These are phyloP conservation scores for Boletus sensibilis DNA, from an alignment of 768 basidiomycete species.

Conservation along the genomic window DNA sequence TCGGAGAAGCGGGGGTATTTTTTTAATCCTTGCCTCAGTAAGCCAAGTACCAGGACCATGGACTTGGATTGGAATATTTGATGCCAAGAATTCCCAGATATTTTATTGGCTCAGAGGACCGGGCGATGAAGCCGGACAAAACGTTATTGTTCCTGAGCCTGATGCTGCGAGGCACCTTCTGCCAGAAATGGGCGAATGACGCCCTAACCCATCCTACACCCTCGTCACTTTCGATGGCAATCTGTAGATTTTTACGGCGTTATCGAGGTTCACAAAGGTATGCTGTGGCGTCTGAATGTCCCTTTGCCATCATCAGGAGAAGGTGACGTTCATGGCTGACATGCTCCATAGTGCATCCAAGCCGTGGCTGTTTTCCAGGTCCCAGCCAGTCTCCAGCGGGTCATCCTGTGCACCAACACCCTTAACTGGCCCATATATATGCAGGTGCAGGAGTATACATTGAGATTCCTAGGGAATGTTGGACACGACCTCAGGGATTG, in stretches of 20 bases:
- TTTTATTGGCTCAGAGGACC: background rate
- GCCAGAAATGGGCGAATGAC: too few species aligned
- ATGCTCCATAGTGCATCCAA: background rate
- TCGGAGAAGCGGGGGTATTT: too few species aligned
- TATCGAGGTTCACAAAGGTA: background rate
- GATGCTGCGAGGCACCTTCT: background rate
- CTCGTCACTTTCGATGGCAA: background rate
- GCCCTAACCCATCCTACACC: too few species aligned
- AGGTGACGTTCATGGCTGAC: too few species aligned
- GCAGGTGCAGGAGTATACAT: background rate
- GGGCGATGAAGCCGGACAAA: background rate
- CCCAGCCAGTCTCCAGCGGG: slow-evolving; percentile 48
- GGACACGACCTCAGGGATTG: background rate
- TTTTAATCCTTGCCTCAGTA: too few species aligned
- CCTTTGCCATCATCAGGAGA: too few species aligned
- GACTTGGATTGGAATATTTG: too few species aligned
- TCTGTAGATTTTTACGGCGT: background rate
- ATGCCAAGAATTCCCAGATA: background rate
- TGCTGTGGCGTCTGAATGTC: too few species aligned
- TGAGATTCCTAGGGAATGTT: background rate
- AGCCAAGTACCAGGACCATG: too few species aligned
- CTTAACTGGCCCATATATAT: background rate
- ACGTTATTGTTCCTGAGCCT: background rate
- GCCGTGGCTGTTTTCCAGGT: slow-evolving; percentile 36
- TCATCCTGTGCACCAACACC: background rate